phyloP scores from a whole-genome alignment of 2,329 filamentous ascomycete species.

The Bipolaris cookei region DNA sequence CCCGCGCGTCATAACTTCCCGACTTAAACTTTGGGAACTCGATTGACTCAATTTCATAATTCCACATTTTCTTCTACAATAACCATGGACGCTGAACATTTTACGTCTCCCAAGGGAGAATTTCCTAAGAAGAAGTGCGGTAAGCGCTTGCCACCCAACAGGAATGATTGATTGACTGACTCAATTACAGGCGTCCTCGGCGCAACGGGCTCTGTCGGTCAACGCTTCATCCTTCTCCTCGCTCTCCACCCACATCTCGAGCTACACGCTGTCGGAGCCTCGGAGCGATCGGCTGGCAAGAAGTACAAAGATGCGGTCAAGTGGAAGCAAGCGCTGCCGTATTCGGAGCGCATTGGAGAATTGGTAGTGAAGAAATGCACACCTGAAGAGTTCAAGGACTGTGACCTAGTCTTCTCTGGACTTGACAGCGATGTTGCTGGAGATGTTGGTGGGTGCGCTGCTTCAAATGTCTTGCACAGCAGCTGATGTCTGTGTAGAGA shows the following conservation, averaged over 20 bases:
- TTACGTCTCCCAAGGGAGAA: conserved; percentile 47
- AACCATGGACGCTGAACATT: conserved; percentile 54
- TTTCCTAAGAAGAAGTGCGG: conserved; percentile 62
- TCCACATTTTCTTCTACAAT: conserved; percentile 22
- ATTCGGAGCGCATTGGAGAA: conserved; percentile 76
- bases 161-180: conserved; percentile 16
- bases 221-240: conserved; percentile 92
- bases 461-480: not conserved
- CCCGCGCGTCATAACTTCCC: conserved; percentile 34
- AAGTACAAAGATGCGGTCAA: conserved; percentile 91
- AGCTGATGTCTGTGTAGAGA: conserved; percentile 60
- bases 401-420: conserved; percentile 91
- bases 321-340: conserved; percentile 91
- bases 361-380: conserved; percentile 86
- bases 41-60: conserved; percentile 31
- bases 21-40: conserved; percentile 22
- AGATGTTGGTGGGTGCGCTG: conserved; percentile 73
- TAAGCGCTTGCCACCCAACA: conserved; percentile 51
- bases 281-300: conserved; percentile 87
- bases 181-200: conserved; percentile 70
- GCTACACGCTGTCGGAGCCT: conserved; percentile 88
- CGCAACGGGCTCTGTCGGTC: conserved; percentile 91
- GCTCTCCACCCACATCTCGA: conserved; percentile 85
- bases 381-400: conserved; percentile 82
- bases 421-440: conserved; percentile 92